Conservation (phyloP, 1,139 yeast genomes). For the Sugiyamaella japonica region DNA sequence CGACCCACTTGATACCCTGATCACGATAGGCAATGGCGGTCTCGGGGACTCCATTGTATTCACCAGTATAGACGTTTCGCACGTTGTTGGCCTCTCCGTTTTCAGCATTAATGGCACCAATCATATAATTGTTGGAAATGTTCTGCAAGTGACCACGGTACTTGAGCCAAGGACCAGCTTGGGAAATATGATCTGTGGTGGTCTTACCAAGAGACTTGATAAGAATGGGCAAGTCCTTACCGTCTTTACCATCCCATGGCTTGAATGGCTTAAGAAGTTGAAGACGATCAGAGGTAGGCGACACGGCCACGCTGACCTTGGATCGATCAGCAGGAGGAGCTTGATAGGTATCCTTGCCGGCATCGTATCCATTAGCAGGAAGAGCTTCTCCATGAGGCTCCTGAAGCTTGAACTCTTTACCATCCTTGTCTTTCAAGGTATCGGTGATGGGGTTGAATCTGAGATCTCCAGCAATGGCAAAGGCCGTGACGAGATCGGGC, state of each 20-base stretch:
- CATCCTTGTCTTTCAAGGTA: constrained; percentile 88
- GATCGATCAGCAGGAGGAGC: constrained; percentile 94
- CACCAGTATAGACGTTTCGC: constrained; percentile 90
- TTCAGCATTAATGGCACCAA: constrained; percentile 98
- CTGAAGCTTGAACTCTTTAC: constrained; percentile 91
- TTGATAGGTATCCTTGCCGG: constrained; percentile 95
- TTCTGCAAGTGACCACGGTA: constrained; percentile 99
- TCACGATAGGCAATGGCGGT: constrained; percentile 95
- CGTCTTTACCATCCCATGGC: constrained; percentile 97
- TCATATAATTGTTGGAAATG: constrained; percentile 98
- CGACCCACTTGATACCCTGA: constrained; percentile 91
- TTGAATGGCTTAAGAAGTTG: constrained; percentile 89
- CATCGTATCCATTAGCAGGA: constrained; percentile 89
- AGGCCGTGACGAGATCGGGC: constrained; percentile 96
- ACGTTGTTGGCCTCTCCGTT: constrained; percentile 93
- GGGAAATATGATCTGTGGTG: constrained; percentile 98
- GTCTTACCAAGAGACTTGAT: constrained; percentile 97
- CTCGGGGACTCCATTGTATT: constrained; percentile 93
- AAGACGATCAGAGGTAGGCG: constrained; percentile 86
- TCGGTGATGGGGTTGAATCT: constrained; percentile 98
- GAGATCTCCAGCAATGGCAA: constrained; percentile 95
- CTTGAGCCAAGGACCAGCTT: constrained; percentile 99
- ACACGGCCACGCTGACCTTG: constrained; percentile 67
- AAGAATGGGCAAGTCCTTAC: constrained; percentile 83
- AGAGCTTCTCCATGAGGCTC: constrained; percentile 93